These are phyloP conservation scores for Peronospora tabacina DNA, from an alignment of 352 stramenopile species.

Conservation along the genomic window DNA sequence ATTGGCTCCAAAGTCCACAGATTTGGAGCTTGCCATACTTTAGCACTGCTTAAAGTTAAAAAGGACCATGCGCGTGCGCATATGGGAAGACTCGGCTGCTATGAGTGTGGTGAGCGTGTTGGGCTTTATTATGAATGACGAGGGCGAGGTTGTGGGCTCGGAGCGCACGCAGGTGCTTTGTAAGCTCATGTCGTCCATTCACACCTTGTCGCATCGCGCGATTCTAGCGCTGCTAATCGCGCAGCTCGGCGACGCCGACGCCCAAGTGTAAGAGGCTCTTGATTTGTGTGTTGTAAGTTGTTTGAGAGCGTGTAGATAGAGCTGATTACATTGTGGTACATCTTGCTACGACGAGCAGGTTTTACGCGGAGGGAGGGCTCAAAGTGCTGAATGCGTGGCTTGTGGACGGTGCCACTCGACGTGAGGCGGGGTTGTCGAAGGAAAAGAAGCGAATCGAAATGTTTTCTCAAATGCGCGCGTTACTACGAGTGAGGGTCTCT, in stretches of 20 bases:
- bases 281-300: neutral
- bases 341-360: constrained; percentile 25
- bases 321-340: neutral
- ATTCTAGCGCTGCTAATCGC: constrained; percentile 69
- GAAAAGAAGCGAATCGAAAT: constrained; percentile 66
- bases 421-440: constrained; percentile 34
- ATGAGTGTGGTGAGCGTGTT: constrained; percentile 80
- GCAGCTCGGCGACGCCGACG: constrained; percentile 60
- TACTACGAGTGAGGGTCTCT: constrained; percentile 41
- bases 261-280: constrained; percentile 38
- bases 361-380: constrained; percentile 65
- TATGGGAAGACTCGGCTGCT: constrained; percentile 67
- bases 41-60: neutral
- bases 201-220: constrained; percentile 67
- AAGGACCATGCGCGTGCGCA: constrained; percentile 50
- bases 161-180: constrained; percentile 73
- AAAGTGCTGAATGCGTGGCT: constrained; percentile 72
- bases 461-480: constrained; percentile 68
- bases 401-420: constrained; percentile 32
- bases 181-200: constrained; percentile 80
- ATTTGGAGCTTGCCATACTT: constrained; percentile 1
- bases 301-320: neutral
- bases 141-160: constrained; percentile 59
- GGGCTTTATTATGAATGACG: constrained; percentile 76
- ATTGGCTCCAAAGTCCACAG: constrained; percentile 5